A percentile compares a stretch with the other conserved stretches of the same genome.
Evolutionary conservation across 2,329 filamentous ascomycete species (phyloP).

Genomic region (Neofusicoccum laricinum): DNA sequence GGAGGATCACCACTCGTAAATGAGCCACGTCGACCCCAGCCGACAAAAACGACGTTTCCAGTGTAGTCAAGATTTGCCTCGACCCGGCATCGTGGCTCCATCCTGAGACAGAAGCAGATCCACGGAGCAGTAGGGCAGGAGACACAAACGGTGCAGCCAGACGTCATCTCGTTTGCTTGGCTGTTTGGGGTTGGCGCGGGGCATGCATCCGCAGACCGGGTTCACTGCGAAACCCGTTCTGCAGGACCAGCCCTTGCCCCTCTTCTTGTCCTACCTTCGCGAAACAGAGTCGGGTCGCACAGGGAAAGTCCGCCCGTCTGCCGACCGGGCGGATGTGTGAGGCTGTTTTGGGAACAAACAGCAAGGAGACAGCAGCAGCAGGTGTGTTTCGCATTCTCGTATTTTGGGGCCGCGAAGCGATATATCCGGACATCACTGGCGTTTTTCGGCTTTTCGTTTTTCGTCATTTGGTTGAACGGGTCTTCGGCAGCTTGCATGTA

Average conservation of each 20-base stretch:
- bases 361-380: conserved; percentile 1
- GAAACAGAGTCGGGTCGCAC: not conserved
- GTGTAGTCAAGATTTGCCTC: conserved; percentile 3
- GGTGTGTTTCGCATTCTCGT: not conserved
- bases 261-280: not conserved
- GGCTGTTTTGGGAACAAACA: not conserved
- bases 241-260: conserved; percentile 10
- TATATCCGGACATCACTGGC: not conserved
- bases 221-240: conserved; percentile 6
- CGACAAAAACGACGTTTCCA: not conserved
- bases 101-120: conserved; percentile 2
- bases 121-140: not conserved
- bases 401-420: not conserved
- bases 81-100: not conserved
- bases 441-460: not conserved
- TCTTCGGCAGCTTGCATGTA: not conserved
- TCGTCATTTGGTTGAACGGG: not conserved
- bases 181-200: conserved; percentile 1
- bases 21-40: not conserved
- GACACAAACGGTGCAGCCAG: conserved; percentile 5
- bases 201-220: conserved; percentile 6
- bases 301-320: not conserved
- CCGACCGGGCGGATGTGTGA: not conserved
- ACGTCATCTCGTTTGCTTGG: conserved; percentile 4
- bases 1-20: conserved; percentile 23